These are phyloP conservation scores for Hypholoma fasciculare DNA, from an alignment of 768 basidiomycete species.

Conservation along the genomic window DNA sequence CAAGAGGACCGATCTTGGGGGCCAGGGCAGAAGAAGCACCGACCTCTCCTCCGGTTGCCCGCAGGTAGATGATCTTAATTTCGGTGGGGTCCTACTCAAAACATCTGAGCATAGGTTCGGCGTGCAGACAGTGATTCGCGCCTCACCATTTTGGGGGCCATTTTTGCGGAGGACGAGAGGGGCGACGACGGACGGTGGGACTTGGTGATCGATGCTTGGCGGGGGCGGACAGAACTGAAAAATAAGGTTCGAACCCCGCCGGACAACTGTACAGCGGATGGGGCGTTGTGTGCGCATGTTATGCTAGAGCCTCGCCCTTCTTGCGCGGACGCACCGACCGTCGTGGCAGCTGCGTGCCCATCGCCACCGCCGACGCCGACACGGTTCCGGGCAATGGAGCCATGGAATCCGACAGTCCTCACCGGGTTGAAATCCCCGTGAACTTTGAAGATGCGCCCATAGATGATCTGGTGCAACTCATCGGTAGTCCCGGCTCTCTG, in stretches of 20 bases:
- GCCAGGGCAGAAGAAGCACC: constrained; percentile 98
- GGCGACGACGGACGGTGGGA: constrained; percentile 29
- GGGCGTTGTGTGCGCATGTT: constrained; percentile 34
- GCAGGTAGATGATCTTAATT: constrained; percentile 98
- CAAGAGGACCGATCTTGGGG: constrained; percentile 99
- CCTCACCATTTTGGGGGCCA: constrained; percentile 82
- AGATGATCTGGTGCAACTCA: constrained; percentile 84
- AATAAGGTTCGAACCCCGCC: constrained; percentile 58
- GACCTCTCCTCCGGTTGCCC: constrained; percentile 98
- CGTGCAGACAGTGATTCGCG: constrained; percentile 10
- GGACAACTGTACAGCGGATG: constrained; percentile 60
- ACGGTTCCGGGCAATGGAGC: constrained; percentile 70
- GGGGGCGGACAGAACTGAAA: constrained; percentile 13
- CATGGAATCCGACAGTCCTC: constrained; percentile 69
- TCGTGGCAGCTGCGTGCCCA: neutral
- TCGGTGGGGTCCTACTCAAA: constrained; percentile 87
- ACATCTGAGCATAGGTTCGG: constrained; percentile 6
- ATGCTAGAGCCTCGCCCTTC: constrained; percentile 24
- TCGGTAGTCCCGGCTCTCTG: constrained; percentile 52
- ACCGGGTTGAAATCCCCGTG: constrained; percentile 78
- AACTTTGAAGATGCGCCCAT: constrained; percentile 83
- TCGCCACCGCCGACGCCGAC: constrained; percentile 19
- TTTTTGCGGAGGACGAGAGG: constrained; percentile 32
- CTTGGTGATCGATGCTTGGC: constrained; percentile 14
- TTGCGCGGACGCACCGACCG: constrained; percentile 8